phyloP scores from a whole-genome alignment of 805 yeast genomes.

The Wickerhamiella kurtzmanii region DNA sequence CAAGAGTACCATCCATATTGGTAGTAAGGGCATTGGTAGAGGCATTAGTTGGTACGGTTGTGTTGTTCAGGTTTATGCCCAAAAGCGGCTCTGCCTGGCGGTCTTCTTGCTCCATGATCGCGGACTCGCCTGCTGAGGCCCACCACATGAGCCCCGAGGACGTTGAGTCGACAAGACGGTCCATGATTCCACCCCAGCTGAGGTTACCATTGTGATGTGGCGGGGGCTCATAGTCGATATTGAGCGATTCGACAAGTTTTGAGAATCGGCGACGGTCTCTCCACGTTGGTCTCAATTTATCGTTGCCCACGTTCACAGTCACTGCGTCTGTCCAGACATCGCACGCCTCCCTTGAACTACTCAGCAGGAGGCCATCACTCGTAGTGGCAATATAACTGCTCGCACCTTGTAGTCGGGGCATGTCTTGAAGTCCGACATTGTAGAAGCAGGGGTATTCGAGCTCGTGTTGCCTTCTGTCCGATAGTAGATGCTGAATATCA shows the following conservation, averaged over 20 bases:
- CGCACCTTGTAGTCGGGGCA: constrained; percentile 25
- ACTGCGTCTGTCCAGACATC: constrained; percentile 11
- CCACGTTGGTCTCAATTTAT: constrained; percentile 15
- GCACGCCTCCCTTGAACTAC: constrained; percentile 16
- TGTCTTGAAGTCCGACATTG: constrained; percentile 49
- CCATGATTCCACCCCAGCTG: constrained; percentile 8
- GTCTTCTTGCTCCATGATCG: constrained; percentile 22
- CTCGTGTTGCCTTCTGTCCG: constrained; percentile 17
- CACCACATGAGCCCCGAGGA: constrained; percentile 58
- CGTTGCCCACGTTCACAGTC: constrained; percentile 5
- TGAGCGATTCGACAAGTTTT: constrained; percentile 14
- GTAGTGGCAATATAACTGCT: constrained; percentile 46
- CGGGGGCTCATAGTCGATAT: constrained; percentile 1
- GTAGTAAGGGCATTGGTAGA: no score
- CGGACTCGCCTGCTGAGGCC: constrained; percentile 69
- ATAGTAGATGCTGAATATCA: constrained; percentile 31
- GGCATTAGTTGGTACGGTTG: not conserved
- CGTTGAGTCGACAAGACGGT: constrained; percentile 13
- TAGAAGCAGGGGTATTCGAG: constrained; percentile 28
- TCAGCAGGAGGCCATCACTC: constrained; percentile 48
- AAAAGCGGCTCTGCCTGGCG: constrained; percentile 12
- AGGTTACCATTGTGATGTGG: constrained; percentile 1
- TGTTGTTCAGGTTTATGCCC: constrained; percentile 1
- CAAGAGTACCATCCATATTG: constrained; percentile 20
- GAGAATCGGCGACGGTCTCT: constrained; percentile 20